phyloP scores from a whole-genome alignment of 176 grass and related monocot species.

The Oryza coarctata region DNA sequence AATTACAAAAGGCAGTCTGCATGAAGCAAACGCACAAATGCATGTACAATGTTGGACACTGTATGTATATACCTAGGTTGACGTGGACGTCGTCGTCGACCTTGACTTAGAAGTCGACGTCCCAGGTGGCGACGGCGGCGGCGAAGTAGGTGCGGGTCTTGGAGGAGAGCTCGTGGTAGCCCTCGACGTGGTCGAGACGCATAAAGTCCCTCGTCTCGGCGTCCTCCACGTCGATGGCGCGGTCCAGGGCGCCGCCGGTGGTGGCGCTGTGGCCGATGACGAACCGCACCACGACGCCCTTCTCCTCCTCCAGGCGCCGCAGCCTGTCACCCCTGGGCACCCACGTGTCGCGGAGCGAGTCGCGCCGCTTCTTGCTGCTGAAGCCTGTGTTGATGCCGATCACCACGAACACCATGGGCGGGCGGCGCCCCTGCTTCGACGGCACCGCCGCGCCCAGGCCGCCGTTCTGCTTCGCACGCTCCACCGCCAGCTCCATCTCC shows the following conservation, averaged over 20 bases:
- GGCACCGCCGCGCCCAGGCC: slow-evolving; percentile 22
- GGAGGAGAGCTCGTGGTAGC: slow-evolving; percentile 80
- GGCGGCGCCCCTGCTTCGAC: slow-evolving; percentile 10
- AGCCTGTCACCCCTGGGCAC: slow-evolving; percentile 54
- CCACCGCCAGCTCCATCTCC: slow-evolving; percentile 64
- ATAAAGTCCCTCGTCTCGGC: slow-evolving; percentile 58
- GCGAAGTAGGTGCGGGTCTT: slow-evolving; percentile 71
- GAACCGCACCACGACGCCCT: slow-evolving; percentile 73
- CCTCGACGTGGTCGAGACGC: slow-evolving; percentile 75
- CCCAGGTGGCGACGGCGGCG: slow-evolving; percentile 62
- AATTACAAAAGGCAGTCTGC: no score
- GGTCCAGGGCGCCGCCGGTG: slow-evolving; percentile 50
- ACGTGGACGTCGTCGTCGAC: slow-evolving; percentile 85
- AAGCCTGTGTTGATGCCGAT: slow-evolving; percentile 81
- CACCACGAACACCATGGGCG: slow-evolving; percentile 56
- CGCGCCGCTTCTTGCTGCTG: slow-evolving; percentile 64
- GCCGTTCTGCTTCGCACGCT: slow-evolving; percentile 40
- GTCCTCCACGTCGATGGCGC: slow-evolving; percentile 62
- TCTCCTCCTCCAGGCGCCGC: slow-evolving; percentile 55
- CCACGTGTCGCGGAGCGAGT: slow-evolving; percentile 76
- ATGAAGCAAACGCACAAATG: no score
- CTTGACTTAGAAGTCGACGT: slow-evolving; percentile 86
- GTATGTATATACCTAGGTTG: slow-evolving; percentile 49
- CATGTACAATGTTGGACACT: no score
- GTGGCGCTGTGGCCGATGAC: slow-evolving; percentile 76